A percentile compares a stretch with the other conserved stretches of the same genome.
phyloP scores from a whole-genome alignment of 1,284 basidiomycete species.

The Laetiporus sulphureus region DNA sequence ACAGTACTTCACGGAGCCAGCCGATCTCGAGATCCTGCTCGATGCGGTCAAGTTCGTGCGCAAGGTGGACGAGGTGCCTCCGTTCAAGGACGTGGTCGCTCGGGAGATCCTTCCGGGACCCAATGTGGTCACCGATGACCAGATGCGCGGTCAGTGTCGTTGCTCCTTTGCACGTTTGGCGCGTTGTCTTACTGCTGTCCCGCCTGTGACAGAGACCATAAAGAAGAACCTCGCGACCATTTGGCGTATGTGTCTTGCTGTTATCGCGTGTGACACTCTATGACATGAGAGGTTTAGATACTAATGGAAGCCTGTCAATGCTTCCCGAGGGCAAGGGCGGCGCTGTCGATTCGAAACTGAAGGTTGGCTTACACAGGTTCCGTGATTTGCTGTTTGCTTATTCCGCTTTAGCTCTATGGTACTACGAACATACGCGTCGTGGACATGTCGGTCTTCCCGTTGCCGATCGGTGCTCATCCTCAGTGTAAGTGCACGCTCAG shows the following conservation, averaged over 20 bases:
- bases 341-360: conserved; percentile 45
- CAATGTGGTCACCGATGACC: conserved; percentile 4
- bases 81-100: conserved; percentile 5
- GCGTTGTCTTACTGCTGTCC: not conserved
- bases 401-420: conserved; percentile 21
- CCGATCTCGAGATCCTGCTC: conserved; percentile 29
- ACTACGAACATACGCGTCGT: conserved; percentile 29
- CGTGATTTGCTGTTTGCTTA: not conserved
- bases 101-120: conserved; percentile 12
- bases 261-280: not conserved
- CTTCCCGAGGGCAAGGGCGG: conserved; percentile 46
- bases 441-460: conserved; percentile 24
- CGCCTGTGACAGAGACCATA: conserved; percentile 3
- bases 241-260: conserved; percentile 9
- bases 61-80: conserved; percentile 4
- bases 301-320: conserved; percentile 38
- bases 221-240: conserved; percentile 6
- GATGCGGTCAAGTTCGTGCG: conserved; percentile 33
- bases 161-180: not conserved
- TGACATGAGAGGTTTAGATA: conserved; percentile 11
- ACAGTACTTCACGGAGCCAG: conserved; percentile 32
- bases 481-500: conserved; percentile 9
- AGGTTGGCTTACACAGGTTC: conserved; percentile 24
- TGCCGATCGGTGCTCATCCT: conserved; percentile 16
- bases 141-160: conserved; percentile 8